Evolutionary conservation across 2,329 filamentous ascomycete genomes (phyloP), one percentile per base, ranked within the genome.

Genomic region (Triangularia verruculosa): DNA sequence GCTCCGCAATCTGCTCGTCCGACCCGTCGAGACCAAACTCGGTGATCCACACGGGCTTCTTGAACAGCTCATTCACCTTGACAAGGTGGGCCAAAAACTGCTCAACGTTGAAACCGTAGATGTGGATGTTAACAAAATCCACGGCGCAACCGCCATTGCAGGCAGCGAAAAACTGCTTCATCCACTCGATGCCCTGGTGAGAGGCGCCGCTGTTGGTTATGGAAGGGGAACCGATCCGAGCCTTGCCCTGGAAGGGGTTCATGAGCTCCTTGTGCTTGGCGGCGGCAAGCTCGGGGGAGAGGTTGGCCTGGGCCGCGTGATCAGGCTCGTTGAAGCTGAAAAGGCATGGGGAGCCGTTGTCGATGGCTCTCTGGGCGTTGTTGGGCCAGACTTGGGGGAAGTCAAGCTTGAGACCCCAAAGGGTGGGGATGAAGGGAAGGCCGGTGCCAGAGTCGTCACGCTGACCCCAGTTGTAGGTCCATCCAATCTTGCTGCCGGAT

Each of bases 291-390:
- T 70, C 70, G n/a, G 86, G 77, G 24, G 75, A 74, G 73, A 89
- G 73, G 78, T 88, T 84, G 70, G 86, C 78, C 77, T 91, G 88
- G n/a, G 73, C 72, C 12, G 69, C 68, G 66, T 82, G 81, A 74
- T 92, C 89, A 54, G 86, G 86, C 80, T 92, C 89, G 81, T 92
- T 92, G 83, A 90, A 90, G 74, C 82, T 81, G 72, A 91, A 81
- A 61, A 91, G 74, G 70, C 82, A 79, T 66, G 79, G 83, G 68
- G 82, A 77, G 62, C 88, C 88, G 12, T 73, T 73, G 58, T 74
- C 69, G 66, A 90, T 82, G 66, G 85, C 84, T 15, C 74, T 72
- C 60, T 81, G 73, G 54, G 82, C 86, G 66, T 82, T 80, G 13
- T 65, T 54, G 30, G 71, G 69, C 86, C 88, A 91, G 70, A 71